A percentile compares a stretch with the other conserved stretches of the same genome.
These are phyloP conservation scores for Bipolaris oryzae DNA, from an alignment of 2,329 filamentous ascomycete genomes.

Conservation along the genomic window DNA sequence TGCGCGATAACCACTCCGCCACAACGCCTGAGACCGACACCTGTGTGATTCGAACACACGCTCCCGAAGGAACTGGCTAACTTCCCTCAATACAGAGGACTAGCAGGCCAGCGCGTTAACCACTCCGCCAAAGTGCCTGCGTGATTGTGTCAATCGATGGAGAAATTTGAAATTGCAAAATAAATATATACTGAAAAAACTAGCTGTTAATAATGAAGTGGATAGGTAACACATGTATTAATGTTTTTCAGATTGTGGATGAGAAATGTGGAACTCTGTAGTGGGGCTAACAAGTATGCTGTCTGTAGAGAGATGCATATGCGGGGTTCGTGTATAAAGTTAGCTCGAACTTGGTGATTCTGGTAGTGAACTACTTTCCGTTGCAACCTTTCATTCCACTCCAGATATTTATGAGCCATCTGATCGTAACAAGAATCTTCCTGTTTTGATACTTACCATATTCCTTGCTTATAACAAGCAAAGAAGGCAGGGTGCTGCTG, in stretches of 20 bases:
- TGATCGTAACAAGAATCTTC: not conserved
- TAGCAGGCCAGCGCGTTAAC: conserved; percentile 39
- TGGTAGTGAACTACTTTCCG: not conserved
- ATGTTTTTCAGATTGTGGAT: not conserved
- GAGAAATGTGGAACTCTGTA: not conserved
- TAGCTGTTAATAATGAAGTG: no score
- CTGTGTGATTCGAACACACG: conserved; percentile 41
- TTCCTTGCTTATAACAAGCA: no score
- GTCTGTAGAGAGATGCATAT: not conserved
- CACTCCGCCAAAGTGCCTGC: conserved; percentile 22
- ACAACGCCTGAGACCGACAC: conserved; percentile 38
- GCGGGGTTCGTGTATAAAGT: not conserved
- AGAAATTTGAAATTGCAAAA: not conserved
- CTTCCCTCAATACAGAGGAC: conserved; percentile 16
- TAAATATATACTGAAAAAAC: no score
- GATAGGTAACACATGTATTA: no score
- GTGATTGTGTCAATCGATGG: conserved; percentile 7
- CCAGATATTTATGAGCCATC: not conserved
- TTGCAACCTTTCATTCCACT: not conserved
- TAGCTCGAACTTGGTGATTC: not conserved
- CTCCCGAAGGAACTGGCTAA: conserved; percentile 40
- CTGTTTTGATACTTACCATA: no score
- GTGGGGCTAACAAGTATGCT: not conserved
- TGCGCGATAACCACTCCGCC: conserved; percentile 51
- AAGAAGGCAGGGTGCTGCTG: no score